Evolutionary conservation across 1,284 basidiomycete species (phyloP).

Genomic region (Vanrija sp.): DNA sequence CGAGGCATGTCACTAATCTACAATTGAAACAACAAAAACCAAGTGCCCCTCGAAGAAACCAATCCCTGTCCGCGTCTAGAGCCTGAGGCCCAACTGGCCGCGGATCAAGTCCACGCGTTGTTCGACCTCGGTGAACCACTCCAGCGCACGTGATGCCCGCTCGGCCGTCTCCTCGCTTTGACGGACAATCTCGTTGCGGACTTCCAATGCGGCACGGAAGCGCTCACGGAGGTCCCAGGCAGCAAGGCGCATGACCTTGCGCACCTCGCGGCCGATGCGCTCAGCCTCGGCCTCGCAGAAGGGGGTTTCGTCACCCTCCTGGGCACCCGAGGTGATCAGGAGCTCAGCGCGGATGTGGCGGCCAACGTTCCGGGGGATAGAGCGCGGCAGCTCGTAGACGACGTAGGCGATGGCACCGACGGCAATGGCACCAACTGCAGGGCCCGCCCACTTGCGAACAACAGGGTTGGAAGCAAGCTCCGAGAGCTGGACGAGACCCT

Average conservation of each 20-base stretch:
- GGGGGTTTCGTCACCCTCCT: constrained; percentile 43
- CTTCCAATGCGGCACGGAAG: constrained; percentile 76
- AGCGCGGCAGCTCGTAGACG: constrained; percentile 79
- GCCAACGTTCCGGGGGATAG: constrained; percentile 88
- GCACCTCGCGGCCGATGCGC: constrained; percentile 77
- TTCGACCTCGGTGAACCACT: constrained; percentile 64
- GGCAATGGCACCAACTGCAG: constrained; percentile 66
- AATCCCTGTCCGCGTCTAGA: not conserved
- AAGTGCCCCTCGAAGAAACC: not conserved
- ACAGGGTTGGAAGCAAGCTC: constrained; percentile 80
- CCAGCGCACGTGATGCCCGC: constrained; percentile 65
- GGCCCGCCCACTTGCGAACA: constrained; percentile 80
- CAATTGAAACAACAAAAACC: not conserved
- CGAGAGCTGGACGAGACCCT: constrained; percentile 66
- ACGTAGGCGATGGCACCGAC: constrained; percentile 77
- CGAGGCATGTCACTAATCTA: not conserved
- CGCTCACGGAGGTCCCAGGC: constrained; percentile 85
- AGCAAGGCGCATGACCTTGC: constrained; percentile 90
- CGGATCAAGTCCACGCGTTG: constrained; percentile 58
- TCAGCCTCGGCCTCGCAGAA: constrained; percentile 69
- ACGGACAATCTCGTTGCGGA: constrained; percentile 68
- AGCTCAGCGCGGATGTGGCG: constrained; percentile 61
- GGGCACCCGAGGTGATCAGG: constrained; percentile 34
- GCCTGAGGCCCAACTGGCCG: constrained; percentile 37
- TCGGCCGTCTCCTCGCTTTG: constrained; percentile 69